Percentiles rank a stretch among this genome's conserved stretches.
phyloP scores from a whole-genome alignment of 768 basidiomycete genomes.

The Pleurotus tuber-regium region DNA sequence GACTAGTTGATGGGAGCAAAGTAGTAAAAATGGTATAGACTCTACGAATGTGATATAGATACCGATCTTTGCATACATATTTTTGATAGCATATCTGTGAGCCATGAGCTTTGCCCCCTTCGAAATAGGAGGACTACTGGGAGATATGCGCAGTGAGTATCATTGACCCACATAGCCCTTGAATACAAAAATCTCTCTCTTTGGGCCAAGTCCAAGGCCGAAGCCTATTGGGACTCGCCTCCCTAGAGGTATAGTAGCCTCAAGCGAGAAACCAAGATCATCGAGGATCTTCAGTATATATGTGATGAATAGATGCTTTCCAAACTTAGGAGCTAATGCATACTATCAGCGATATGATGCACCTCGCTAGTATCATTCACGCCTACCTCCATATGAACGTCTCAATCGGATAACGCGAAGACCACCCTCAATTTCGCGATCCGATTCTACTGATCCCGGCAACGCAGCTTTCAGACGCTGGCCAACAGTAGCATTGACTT shows the following conservation, averaged over 20 bases:
- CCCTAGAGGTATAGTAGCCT: conserved; percentile 64
- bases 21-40: conserved; percentile 60
- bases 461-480: conserved; percentile 35
- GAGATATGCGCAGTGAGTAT: neutral
- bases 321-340: conserved; percentile 33
- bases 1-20: conserved; percentile 67
- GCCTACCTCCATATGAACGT: conserved; percentile 31
- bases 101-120: too few species aligned
- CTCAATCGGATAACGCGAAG: conserved; percentile 57
- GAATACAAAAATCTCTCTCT: conserved; percentile 68
- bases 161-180: conserved; percentile 30
- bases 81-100: too few species aligned
- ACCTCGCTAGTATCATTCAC: neutral
- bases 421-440: conserved; percentile 46
- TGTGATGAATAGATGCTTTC: conserved; percentile 53
- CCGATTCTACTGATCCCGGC: conserved; percentile 31
- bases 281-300: conserved; percentile 61
- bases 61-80: too few species aligned
- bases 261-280: conserved; percentile 56
- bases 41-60: neutral
- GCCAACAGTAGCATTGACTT: conserved; percentile 39
- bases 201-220: conserved; percentile 38
- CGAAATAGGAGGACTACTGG: too few species aligned
- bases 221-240: conserved; percentile 41
- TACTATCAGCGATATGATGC: neutral